Base-by-base conservation (phyloP, 23 red algal genomes). In the Chondrus crispus region DNA sequence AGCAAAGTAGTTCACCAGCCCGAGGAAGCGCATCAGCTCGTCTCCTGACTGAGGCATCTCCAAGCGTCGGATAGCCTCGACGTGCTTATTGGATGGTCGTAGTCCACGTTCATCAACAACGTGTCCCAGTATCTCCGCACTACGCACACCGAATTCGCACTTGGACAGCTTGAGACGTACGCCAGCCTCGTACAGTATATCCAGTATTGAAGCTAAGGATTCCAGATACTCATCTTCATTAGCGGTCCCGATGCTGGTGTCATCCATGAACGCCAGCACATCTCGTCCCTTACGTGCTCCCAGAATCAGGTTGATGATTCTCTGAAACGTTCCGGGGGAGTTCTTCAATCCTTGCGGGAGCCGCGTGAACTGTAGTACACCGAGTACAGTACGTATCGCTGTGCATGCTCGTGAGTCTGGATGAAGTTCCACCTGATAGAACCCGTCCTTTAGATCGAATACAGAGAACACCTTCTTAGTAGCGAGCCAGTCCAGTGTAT, bases 381-480 rank as follows among this genome's bases (percentile, higher is more conserved):
- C 74, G 28, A 91, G 29, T 26, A 48, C 0, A 32, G 81, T 91
- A 22, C 45, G 26, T 1, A 91, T 58, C 36, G 2, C 87, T 20
- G 87, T 91, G 46, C 29, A 57, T 19, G 7, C 48, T 85, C 16
- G 24, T 29, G 71, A 82, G 26, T 82, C 79, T 19, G 22, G 42
- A 1, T 45, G 48, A 11, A 82, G 66, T 38, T 40, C 52, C 13
- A 91, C 46, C 33, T 91, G 62, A 77, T 78, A 91, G 46, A 82
- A 91, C 8, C 81, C 53, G 35, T 84, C 87, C 35, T 91, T 91
- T 58, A 91, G 46, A 38, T 91, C 87, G 75, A 91, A 41, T 6
- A 36, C 33, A 22, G 87, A 82, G 36, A 51, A 83, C 0, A 91
- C 0, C 32, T 77, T 91, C 46, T 80, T 74, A 19, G 44, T 39